Evolutionary conservation across 306 rosid species (phyloP).

Genomic region (cucumber (Cucumis sativus)): DNA sequence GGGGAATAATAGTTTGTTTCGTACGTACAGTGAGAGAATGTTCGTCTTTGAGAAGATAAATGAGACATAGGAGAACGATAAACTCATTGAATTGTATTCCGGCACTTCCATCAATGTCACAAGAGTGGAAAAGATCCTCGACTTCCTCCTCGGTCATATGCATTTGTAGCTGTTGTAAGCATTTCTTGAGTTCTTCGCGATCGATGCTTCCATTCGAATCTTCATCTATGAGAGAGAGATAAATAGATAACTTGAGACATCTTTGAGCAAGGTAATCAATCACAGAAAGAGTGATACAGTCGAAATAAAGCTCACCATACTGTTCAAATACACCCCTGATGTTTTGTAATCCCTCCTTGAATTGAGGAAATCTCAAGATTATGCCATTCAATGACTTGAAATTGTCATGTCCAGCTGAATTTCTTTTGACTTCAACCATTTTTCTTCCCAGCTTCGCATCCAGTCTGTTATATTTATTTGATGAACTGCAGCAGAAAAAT

Average conservation of each 20-base stretch:
- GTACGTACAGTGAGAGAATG: conserved; percentile 31
- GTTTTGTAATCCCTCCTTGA: conserved; percentile 44
- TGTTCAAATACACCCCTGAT: conserved; percentile 57
- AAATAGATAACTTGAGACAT: not conserved
- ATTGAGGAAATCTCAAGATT: conserved; percentile 63
- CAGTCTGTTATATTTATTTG: conserved; percentile 41
- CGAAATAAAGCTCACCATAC: conserved; percentile 46
- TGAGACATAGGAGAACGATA: conserved; percentile 78
- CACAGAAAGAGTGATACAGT: not conserved
- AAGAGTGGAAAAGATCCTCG: conserved; percentile 58
- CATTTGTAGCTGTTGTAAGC: conserved; percentile 52
- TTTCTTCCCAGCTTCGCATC: conserved; percentile 54
- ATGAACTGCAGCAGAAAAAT: conserved; percentile 26
- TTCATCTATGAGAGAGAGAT: conserved; percentile 40
- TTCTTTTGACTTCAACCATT: conserved; percentile 48
- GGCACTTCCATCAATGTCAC: conserved; percentile 73
- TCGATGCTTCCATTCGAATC: conserved; percentile 75
- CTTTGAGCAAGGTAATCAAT: not conserved
- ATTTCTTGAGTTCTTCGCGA: conserved; percentile 42
- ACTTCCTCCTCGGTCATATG: conserved; percentile 49
- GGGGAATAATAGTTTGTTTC: not conserved
- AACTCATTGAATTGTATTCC: conserved; percentile 83
- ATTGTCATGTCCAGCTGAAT: conserved; percentile 23
- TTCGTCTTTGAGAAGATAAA: conserved; percentile 50
- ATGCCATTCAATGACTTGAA: conserved; percentile 65